Evolutionary conservation across 139 green algal genomes (phyloP), one percentile per base, ranked within the genome.

Genomic region (Coelastrella sp.): DNA sequence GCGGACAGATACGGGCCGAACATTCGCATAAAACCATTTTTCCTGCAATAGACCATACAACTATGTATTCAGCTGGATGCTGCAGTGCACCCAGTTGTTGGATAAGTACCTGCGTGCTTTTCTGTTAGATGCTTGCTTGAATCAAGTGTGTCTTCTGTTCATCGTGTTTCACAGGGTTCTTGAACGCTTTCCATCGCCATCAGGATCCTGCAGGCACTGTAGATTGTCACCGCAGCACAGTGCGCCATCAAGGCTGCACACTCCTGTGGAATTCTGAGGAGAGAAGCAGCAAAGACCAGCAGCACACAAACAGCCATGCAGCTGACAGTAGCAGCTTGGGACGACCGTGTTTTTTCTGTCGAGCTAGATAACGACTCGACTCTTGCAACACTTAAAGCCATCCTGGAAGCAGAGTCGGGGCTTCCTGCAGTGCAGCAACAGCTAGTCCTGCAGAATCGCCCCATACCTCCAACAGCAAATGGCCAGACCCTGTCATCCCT

Each of bases 341-440:
- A 94, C 27, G 94, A 96, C 56, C 65, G 91, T 14, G 74, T 96
- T 4, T 93, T 96, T 27, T 90, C 91, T 7, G 85, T 96, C 17
- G 93, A 96, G 80, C 82, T 98, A 8, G 96, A 97, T 84, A 87
- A 12, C 0, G 74, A 87, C 12, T 95, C 94, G 24, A 65, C 78
- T 0, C 59, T 98, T 8, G 90, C 90, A 0, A 96, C 95, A 0
- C 88, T 99, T 8, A 96, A 96, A 87, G 95, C 94, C 8, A 97
- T 98, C 14, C 76, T 97, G n/a, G 96, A 99, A 84, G 95, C 92
- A 17, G 95, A 98, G 90, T 97, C 95, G 0, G 92, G 91, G 7
- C 25, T 97, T 0, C 90, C 94, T 6, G 68, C 89, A 6, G 78
- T 72, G 0, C 89, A 95, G 74, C 95, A 98, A 80, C 74, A 90